phyloP scores from a whole-genome alignment of 2,329 filamentous ascomycete species.

The Xylaria sp. region DNA sequence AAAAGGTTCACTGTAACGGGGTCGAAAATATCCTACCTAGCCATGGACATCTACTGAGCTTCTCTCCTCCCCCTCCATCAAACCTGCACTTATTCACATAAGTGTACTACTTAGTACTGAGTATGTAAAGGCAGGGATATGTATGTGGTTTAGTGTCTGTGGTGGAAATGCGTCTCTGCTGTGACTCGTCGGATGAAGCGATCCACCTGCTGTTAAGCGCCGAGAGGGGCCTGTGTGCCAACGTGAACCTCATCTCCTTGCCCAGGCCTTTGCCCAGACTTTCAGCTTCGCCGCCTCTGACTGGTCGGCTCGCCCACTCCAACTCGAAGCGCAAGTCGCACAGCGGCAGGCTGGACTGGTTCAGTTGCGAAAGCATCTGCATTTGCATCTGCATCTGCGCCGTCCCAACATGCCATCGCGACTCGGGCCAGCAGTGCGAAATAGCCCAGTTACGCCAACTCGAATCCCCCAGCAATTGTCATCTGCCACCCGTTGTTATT shows the following conservation, averaged over 20 bases:
- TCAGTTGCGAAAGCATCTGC: conserved; percentile 26
- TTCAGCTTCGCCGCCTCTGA: conserved; percentile 35
- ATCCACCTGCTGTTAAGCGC: conserved; percentile 59
- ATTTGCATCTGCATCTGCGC: conserved; percentile 29
- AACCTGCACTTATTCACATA: too few relatives aligned
- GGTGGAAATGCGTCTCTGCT: conserved; percentile 33
- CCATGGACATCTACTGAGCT: background rate
- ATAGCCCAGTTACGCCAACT: conserved; percentile 24
- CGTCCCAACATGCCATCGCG: conserved; percentile 21
- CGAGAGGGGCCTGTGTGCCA: conserved; percentile 50
- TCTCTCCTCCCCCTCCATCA: conserved; percentile 7
- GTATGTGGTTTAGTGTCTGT: conserved; percentile 10
- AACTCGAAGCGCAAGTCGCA: conserved; percentile 33
- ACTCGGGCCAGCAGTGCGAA: conserved; percentile 14
- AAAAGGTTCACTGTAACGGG: background rate
- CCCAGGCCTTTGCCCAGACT: conserved; percentile 23
- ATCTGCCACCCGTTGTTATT: conserved; percentile 16
- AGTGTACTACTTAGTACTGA: too few relatives aligned
- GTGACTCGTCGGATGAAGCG: conserved; percentile 50
- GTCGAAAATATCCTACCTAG: background rate
- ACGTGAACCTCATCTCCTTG: conserved; percentile 33
- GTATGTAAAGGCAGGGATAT: conserved; percentile 6
- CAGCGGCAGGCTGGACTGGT: conserved; percentile 45
- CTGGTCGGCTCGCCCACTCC: conserved; percentile 36
- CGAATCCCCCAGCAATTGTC: conserved; percentile 19